A percentile compares a stretch with the other conserved stretches of the same genome.
Conservation (phyloP, 257 asterid species). For the Przewalskia tangutica region DNA sequence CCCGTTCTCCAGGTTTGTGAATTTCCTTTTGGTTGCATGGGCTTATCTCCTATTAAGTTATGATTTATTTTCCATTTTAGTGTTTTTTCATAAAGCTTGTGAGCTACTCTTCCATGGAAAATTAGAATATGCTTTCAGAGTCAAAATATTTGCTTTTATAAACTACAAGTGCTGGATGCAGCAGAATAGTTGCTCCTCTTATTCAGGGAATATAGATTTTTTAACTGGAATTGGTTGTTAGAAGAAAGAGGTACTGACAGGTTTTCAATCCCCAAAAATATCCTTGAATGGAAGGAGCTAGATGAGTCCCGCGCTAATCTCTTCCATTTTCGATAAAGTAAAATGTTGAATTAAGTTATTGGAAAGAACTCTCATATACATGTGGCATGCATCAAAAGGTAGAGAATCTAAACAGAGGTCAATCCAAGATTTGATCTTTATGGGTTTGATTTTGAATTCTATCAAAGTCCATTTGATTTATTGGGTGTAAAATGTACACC, state of each 20-base stretch:
- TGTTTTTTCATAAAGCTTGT: not conserved
- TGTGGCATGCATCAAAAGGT: not conserved
- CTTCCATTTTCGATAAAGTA: not conserved
- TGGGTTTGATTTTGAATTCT: not conserved
- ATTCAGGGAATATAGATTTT: not conserved
- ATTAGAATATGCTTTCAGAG: not conserved
- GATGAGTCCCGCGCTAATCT: not conserved
- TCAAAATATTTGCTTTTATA: not conserved
- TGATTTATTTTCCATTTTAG: not conserved
- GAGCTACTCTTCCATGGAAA: not conserved
- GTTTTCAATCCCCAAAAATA: not conserved
- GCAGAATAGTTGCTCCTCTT: not conserved
- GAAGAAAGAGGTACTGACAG: not conserved
- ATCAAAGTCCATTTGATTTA: not conserved
- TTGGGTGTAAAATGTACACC: not conserved
- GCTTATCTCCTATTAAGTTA: not conserved
- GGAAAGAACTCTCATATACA: not conserved
- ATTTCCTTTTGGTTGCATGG: slow-evolving; percentile 9
- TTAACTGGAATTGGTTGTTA: not conserved
- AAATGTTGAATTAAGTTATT: not conserved
- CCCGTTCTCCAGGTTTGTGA: slow-evolving; percentile 92
- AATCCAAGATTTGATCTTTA: not conserved
- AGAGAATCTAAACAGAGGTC: not conserved
- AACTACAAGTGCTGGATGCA: not conserved
- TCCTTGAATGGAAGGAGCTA: not conserved